A percentile compares a stretch with the other conserved stretches of the same genome.
Evolutionary conservation across 2,329 filamentous ascomycete species (phyloP).

Genomic region (Pseudogymnoascus sp.): DNA sequence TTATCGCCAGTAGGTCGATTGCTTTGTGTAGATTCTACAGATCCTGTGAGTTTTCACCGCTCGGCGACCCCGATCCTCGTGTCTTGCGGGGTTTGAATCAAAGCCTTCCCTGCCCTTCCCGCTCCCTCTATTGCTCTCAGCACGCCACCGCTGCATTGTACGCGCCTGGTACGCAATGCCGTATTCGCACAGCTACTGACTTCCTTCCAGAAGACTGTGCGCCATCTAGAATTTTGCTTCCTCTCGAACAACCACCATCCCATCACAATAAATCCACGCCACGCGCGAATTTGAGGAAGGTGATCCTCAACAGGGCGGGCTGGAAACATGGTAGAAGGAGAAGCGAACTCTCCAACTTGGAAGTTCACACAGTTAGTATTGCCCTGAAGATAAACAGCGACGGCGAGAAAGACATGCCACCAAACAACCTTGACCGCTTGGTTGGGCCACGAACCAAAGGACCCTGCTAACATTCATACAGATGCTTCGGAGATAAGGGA

Average conservation of each 20-base stretch:
- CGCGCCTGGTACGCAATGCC: not conserved
- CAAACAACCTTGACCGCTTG: not conserved
- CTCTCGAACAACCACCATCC: not conserved
- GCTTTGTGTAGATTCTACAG: slow-evolving; percentile 5
- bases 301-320: slow-evolving; percentile 24
- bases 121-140: not conserved
- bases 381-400: not conserved
- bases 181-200: slow-evolving; percentile 2
- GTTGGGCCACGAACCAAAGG: not conserved
- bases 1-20: slow-evolving; percentile 7
- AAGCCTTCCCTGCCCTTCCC: not conserved
- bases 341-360: slow-evolving; percentile 92
- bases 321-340: slow-evolving; percentile 84
- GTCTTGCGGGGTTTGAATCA: not conserved
- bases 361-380: slow-evolving; percentile 81
- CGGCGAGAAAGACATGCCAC: not conserved
- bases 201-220: not conserved
- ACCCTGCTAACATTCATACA: slow-evolving; percentile 34
- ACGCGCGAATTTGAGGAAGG: slow-evolving; percentile 17
- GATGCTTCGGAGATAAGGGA: slow-evolving; percentile 99
- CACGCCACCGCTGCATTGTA: slow-evolving; percentile 4
- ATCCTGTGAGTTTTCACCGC: not conserved
- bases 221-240: slow-evolving; percentile 1
- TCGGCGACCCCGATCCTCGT: not conserved
- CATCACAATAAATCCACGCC: slow-evolving; percentile 3